phyloP scores from a whole-genome alignment of 23 red algal genomes.

The Pyropia haitanensis region DNA sequence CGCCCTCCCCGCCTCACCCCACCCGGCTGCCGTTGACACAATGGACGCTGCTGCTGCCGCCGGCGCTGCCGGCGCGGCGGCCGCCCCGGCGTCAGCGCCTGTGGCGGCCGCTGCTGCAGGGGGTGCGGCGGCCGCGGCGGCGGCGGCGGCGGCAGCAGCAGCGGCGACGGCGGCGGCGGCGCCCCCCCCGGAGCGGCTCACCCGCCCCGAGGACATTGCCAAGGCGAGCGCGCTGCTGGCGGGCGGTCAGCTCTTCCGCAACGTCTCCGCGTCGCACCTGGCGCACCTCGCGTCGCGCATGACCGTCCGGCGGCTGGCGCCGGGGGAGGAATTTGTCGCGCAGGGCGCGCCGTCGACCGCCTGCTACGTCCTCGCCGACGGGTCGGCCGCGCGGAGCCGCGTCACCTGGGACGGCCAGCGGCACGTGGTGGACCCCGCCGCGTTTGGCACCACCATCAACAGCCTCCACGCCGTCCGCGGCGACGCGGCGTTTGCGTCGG shows the following conservation, averaged over 20 bases:
- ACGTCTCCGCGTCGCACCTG: slow-evolving; percentile 10
- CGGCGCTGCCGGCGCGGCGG: too few relatives aligned
- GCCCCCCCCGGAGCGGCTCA: too few relatives aligned
- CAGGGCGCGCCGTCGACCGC: slow-evolving; percentile 14
- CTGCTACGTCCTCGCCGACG: slow-evolving; percentile 21
- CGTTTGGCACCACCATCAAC: slow-evolving; percentile 10
- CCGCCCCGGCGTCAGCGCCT: too few relatives aligned
- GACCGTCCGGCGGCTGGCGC: slow-evolving; percentile 11
- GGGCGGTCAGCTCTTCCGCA: slow-evolving; percentile 13
- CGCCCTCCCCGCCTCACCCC: too few relatives aligned
- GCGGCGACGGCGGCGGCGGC: too few relatives aligned
- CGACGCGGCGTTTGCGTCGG: slow-evolving; percentile 22
- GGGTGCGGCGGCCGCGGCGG: too few relatives aligned
- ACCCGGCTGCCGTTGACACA: too few relatives aligned
- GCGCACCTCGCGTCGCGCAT: slow-evolving; percentile 19
- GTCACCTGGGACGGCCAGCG: slow-evolving; percentile 16
- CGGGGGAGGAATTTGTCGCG: slow-evolving; percentile 21
- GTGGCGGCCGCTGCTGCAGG: too few relatives aligned
- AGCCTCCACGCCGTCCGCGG: slow-evolving; percentile 27
- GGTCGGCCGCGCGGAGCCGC: slow-evolving; percentile 16
- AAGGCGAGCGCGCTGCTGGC: too few relatives aligned
- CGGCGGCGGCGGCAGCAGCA: too few relatives aligned
- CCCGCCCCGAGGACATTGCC: too few relatives aligned
- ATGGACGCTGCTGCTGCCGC: too few relatives aligned
- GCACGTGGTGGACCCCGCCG: slow-evolving; percentile 2